Evolutionary conservation across 345 rosid genomes (phyloP).

Genomic region (Pseudoturritis turrita): DNA sequence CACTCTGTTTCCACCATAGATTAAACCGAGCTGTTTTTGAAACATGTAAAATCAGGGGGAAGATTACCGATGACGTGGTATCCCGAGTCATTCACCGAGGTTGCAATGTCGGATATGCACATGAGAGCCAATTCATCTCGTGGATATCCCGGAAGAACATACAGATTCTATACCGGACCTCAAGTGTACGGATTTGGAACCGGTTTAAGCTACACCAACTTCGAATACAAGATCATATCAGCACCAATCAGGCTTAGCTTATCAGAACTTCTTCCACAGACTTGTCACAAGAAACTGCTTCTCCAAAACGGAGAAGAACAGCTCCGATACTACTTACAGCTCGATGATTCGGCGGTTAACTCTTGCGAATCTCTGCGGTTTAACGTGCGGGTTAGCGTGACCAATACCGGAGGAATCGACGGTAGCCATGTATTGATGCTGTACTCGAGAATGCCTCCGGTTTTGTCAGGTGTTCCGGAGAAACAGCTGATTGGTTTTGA

Average conservation of each 20-base stretch:
- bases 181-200: slow-evolving; percentile 65
- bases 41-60: slow-evolving; percentile 57
- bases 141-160: slow-evolving; percentile 90
- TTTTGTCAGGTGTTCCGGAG: slow-evolving; percentile 46
- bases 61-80: slow-evolving; percentile 93
- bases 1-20: no score
- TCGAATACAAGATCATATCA: slow-evolving; percentile 50
- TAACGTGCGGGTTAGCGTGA: slow-evolving; percentile 41
- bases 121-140: slow-evolving; percentile 72
- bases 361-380: slow-evolving; percentile 57
- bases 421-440: slow-evolving; percentile 78
- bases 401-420: slow-evolving; percentile 53
- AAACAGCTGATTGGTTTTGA: slow-evolving; percentile 77
- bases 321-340: slow-evolving; percentile 4
- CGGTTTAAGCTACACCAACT: slow-evolving; percentile 75
- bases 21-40: not conserved
- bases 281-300: slow-evolving; percentile 37
- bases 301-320: slow-evolving; percentile 31
- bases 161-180: slow-evolving; percentile 70
- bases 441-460: slow-evolving; percentile 49
- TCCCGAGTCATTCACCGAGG: slow-evolving; percentile 65
- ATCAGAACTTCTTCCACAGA: slow-evolving; percentile 18
- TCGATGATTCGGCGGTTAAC: slow-evolving; percentile 34
- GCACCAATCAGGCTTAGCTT: slow-evolving; percentile 54
- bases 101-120: slow-evolving; percentile 80